Evolutionary conservation across 306 rosid genomes (phyloP), one percentile per base, ranked within the genome.

Genomic region (Prunus dulcis): DNA sequence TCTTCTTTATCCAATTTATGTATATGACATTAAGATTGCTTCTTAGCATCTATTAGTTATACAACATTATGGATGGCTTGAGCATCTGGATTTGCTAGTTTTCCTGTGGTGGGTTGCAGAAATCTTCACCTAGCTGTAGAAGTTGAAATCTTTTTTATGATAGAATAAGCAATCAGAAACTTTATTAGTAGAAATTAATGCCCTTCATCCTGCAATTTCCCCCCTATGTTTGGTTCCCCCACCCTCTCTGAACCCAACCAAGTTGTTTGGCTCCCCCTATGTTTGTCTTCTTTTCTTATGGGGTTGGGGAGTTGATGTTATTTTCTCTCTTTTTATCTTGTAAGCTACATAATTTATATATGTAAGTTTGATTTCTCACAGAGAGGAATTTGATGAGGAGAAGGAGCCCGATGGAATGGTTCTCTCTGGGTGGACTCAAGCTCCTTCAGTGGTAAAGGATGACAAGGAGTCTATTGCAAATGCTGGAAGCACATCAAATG

Each of bases 381-480:
- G 99, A 76, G 98, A 93, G 80, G 99, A 91, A 73, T 96, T 96
- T 71, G 98, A 96, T 43, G 98, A 92, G 82, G 99, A 96, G 88
- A 92, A 96, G 83, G 99, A 96, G 84, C 97, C 99, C 28, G 98
- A 96, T 78, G 97, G 90, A 58, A 87, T 96, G 97, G 86, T 96
- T 79, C 96, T 96, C 67, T 78, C 87, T 46, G 99, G 99, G 80
- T 96, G 97, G 98, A 87, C 84, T 67, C 90, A 82, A 86, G 84
- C 93, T 47, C 81, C 84, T 63, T 60, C 89, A 11, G 78, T 79
- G 74, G 97, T 84, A 18, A 85, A 75, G 64, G 83, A 85, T 47
- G 90, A 79, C 19, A 70, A 77, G 74, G 86, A 89, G 75, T 56
- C 96, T 51, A 67, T 65, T 27, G 82, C 76, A 81, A 89, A 84